Base-by-base conservation (phyloP, 208 protist genomes). In the Blechomonas ayalai region DNA sequence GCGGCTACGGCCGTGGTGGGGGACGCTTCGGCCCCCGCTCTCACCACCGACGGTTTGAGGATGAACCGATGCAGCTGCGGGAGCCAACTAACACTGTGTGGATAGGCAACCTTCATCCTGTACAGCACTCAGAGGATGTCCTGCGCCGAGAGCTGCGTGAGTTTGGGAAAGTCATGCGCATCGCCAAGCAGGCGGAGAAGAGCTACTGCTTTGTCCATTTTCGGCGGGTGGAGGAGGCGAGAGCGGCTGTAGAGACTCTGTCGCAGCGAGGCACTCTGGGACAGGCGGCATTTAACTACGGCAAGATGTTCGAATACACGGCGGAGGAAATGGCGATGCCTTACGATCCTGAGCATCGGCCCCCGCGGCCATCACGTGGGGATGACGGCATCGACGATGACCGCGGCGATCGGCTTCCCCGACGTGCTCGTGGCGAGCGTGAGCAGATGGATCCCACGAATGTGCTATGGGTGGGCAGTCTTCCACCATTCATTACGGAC, bases 21-120 rank as follows among this genome's bases (percentile, higher is more conserved):
- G 16, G 33, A 22, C 13, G 47, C 24, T 45, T 36, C 13, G 34
- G 34, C 8, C 34, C 34, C 20, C n/a, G 35, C 13, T 8, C 15
- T 20, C 13, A 42, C n/a, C 34, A 26, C 29, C 37, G 41, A 16
- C 51, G 67, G 12, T 48, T 38, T 35, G 50, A 59, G 3, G 53
- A 56, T 18, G 60, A 66, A 9, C 15, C 49, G 29, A 42, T 49
- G 32, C 51, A 49, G 20, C 47, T 77, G 43, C 73, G 77, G 5
- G 77, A 89, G 32, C 65, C 84, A 18, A 93, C 84, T 3, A 93
- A 93, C 64, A 93, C 84, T 13, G 84, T 93, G 4, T 93, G 84
- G 84, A 67, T 89, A 2, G 84, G 80, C 50, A 90, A 78, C 61
- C 64, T 90, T 16, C 74, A 90, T 48, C 40, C 64, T 0, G 28